Evolutionary conservation across 345 rosid genomes (phyloP), one percentile per base, ranked within the genome.

Genomic region (Gossypium longicalyx): DNA sequence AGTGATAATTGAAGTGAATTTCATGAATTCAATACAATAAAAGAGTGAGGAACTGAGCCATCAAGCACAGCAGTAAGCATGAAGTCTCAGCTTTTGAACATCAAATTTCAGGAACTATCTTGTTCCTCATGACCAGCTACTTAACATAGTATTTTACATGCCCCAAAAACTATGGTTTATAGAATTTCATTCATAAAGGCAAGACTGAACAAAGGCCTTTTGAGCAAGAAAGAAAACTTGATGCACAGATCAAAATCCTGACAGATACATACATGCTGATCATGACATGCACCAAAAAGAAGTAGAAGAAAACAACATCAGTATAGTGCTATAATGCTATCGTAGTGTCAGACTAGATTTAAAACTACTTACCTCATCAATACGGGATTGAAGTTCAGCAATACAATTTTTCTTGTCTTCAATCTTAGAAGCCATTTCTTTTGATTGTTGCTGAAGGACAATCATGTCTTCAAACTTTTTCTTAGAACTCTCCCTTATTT

Each of bases 391-490:
- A 77, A 89, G 77, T 1, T 78, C 69, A n/a, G 73, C 68, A 15
- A 83, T 12, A 19, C 57, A 76, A 20, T 72, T 85, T 74, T 77
- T 85, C 57, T 89, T 90, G 10, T 80, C 85, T 57, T 87, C 97
- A 7, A 87, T 80, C 79, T 81, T 88, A 4, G 80, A 67, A 71
- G 82, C 83, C 78, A 83, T 74, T 80, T 89, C 91, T 75, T 91
- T 87, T 8, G 79, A 80, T 27, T 83, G 85, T 74, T 84, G 86
- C 75, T 90, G 96, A 62, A 87, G 88, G 43, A 74, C 74, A 62
- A 83, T 85, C 62, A 83, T 62, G 73, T 87, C 91, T 69, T 90
- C 97, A 73, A 79, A 62, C 73, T 86, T 92, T 70, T 45, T 85
- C 83, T 77, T 65, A 34, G 88, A 85, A 80, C 81, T 82, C 81